Evolutionary conservation across 2,329 filamentous ascomycete genomes (phyloP), one percentile per base, ranked within the genome.

Genomic region (Cercospora beticola): DNA sequence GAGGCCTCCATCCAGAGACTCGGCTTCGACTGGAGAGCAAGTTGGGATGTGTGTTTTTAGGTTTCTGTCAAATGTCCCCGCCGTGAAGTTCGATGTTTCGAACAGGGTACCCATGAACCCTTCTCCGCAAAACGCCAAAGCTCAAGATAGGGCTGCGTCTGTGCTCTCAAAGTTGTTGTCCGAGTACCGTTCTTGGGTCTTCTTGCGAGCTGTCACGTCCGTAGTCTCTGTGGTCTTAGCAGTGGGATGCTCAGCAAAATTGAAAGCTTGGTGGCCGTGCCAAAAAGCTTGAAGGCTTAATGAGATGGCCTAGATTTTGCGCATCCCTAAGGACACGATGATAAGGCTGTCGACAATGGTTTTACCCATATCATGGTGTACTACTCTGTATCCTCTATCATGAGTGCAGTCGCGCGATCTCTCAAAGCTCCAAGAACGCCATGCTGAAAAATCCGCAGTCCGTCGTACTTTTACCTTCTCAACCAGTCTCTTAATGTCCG

Each of bases 401-500:
- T 56, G 21, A 56, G 49, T 56, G 49, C 49, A 28, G 49, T 28
- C 23, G 14, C 21, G 8, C 49, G 14, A 26, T 8, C n/a, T 28
- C 7, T 4, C 4, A 16, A 28, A 26, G 23, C 56, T 33, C 56
- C 31, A 21, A 31, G 28, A 59, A 59, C 56, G 56, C 56, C 56
- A 36, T 59, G 56, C 56, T 59, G 18, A 14, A 57, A 28, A 36
- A 23, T 10, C n/a, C 16, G 30, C 56, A 59, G 31, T 18, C 5
- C 30, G 12, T 21, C 12, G 28, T 16, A 21, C n/a, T 10, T 26
- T n/a, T 8, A n/a, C 59, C 21, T 28, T 21, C 36, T 49, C 8
- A 9, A 10, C 21, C 21, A 26, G 21, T 52, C 26, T 21, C 26
- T 60, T 60, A 66, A 40, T 66, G 64, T n/a, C 92, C 91, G 68